Evolutionary conservation across 2,329 filamentous ascomycete genomes (phyloP).

Genomic region (Diaporthe humulicola): DNA sequence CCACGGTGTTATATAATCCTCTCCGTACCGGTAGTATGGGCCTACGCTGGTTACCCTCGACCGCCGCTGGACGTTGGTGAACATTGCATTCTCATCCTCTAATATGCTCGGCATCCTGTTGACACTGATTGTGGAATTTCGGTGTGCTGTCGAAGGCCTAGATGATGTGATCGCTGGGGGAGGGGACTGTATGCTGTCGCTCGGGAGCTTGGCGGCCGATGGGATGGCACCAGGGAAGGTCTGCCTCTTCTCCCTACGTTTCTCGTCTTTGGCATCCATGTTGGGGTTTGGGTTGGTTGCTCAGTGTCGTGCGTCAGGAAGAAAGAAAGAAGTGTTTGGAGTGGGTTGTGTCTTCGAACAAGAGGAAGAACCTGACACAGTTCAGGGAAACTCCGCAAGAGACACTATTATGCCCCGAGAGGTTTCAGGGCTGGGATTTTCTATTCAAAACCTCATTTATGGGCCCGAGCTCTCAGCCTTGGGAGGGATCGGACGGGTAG

Average conservation of each 20-base stretch:
- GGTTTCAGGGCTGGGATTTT: conserved; percentile 17
- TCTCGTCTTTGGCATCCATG: conserved; percentile 4
- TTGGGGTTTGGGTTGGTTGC: not conserved
- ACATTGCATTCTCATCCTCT: conserved; percentile 32
- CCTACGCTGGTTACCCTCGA: conserved; percentile 7
- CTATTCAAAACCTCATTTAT: conserved; percentile 15
- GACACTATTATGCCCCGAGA: conserved; percentile 1
- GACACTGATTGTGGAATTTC: conserved; percentile 24
- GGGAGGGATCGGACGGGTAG: conserved; percentile 8
- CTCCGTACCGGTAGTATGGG: conserved; percentile 38
- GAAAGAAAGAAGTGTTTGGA: not conserved
- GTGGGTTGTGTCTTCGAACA: not conserved
- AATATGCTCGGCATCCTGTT: conserved; percentile 35
- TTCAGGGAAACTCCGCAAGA: not conserved
- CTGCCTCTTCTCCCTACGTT: conserved; percentile 15
- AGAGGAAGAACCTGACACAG: not conserved
- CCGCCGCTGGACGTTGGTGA: conserved; percentile 19
- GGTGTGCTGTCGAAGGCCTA: conserved; percentile 1
- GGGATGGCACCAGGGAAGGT: not conserved
- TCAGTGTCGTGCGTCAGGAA: not conserved
- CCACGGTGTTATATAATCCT: conserved; percentile 39
- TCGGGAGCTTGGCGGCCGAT: conserved; percentile 23
- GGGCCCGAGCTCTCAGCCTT: conserved; percentile 19
- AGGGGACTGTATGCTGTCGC: conserved; percentile 3
- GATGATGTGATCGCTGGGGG: not conserved